Conservation (phyloP, 148 eudicot genomes). For the Persicaria tinctoria region DNA sequence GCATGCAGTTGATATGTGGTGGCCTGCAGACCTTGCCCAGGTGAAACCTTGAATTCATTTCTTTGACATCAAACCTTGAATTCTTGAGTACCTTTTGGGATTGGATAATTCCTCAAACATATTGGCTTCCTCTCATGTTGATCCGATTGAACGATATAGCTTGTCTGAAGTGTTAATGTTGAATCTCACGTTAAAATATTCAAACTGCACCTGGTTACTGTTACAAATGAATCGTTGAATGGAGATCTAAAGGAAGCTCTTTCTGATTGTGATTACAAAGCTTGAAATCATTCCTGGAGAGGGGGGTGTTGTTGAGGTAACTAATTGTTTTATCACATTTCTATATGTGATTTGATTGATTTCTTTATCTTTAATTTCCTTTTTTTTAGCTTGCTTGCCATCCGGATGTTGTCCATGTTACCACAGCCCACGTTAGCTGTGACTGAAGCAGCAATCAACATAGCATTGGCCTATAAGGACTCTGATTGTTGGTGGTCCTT, state of each 20-base stretch:
- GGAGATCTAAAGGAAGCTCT: constrained; percentile 89
- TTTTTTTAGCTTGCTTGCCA: too few relatives aligned
- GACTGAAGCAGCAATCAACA: too few relatives aligned
- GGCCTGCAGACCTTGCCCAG: too few relatives aligned
- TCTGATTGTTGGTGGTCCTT: too few relatives aligned
- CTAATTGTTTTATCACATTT: too few relatives aligned
- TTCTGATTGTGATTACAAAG: constrained; percentile 62
- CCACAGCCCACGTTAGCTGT: too few relatives aligned
- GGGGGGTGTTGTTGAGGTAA: too few relatives aligned
- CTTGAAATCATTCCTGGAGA: constrained; percentile 98
- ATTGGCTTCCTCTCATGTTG: neutral
- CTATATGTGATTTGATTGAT: too few relatives aligned
- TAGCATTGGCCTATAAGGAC: too few relatives aligned
- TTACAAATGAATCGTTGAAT: constrained; percentile 73
- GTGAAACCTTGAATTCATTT: neutral
- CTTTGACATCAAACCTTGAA: neutral
- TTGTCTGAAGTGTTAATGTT: neutral
- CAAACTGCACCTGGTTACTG: constrained; percentile 76
- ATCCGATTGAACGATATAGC: neutral
- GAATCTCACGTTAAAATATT: constrained; percentile 60
- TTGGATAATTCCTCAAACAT: neutral
- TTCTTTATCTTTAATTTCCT: too few relatives aligned
- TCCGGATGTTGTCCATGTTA: too few relatives aligned
- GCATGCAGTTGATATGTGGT: too few relatives aligned
- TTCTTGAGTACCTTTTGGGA: neutral